Evolutionary conservation across 2,329 filamentous ascomycete species (phyloP).

Genomic region (Colletotrichum sp.): DNA sequence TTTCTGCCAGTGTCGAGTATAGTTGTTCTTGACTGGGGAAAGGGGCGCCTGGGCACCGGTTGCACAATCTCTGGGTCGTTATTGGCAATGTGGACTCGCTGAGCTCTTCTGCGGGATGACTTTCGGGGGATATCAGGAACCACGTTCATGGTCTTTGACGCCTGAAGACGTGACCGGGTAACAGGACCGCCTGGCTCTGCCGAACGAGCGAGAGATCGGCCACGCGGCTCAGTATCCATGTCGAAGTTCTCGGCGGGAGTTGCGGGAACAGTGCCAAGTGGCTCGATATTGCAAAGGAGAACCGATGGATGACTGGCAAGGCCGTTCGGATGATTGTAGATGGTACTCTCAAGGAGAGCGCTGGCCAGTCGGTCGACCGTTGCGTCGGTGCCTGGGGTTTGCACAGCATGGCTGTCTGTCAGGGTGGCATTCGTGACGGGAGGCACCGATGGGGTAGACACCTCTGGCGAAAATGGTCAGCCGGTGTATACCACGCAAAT

Average conservation of each 20-base stretch:
- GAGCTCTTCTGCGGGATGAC: constrained; percentile 7
- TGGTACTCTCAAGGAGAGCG: constrained; percentile 13
- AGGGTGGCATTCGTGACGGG: background rate
- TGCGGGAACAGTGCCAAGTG: background rate
- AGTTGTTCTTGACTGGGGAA: constrained; percentile 15
- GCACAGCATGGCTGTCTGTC: background rate
- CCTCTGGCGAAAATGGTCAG: background rate
- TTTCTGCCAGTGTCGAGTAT: background rate
- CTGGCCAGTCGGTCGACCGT: constrained; percentile 14
- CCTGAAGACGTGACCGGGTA: background rate
- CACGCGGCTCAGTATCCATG: background rate
- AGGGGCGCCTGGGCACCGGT: background rate
- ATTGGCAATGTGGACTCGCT: background rate
- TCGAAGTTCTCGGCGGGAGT: background rate
- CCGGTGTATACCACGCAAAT: background rate
- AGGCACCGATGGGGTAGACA: background rate
- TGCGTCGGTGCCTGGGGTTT: background rate
- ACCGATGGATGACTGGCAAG: constrained; percentile 18
- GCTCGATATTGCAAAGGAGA: background rate
- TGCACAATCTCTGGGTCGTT: background rate
- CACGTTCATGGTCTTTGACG: background rate
- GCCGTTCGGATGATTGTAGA: constrained; percentile 10
- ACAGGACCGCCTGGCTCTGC: background rate
- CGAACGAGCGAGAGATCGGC: background rate
- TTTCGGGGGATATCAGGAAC: constrained; percentile 15